A percentile compares a stretch with the other conserved stretches of the same genome.
Evolutionary conservation across 495 filamentous ascomycete genomes (phyloP).

Genomic region (Pseudomonodictys pantanalensis): DNA sequence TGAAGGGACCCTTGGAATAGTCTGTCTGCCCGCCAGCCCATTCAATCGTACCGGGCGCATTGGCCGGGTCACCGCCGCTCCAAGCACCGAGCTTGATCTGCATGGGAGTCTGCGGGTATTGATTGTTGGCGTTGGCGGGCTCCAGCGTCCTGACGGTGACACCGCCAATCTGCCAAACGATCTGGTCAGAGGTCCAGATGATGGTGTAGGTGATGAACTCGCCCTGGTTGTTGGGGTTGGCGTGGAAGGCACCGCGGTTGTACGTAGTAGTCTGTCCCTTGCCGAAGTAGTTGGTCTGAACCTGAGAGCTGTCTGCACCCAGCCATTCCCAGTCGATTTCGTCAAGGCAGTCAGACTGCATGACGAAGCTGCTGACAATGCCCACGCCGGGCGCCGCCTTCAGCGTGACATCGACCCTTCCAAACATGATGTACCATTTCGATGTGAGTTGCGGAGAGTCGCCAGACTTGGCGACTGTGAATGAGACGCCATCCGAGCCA

Average conservation of each 20-base stretch:
- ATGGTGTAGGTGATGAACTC: slow-evolving; percentile 86
- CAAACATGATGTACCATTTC: slow-evolving; percentile 74
- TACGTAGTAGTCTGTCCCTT: slow-evolving; percentile 76
- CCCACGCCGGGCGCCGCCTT: slow-evolving; percentile 62
- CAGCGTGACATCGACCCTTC: slow-evolving; percentile 56
- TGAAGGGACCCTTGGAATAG: slow-evolving; percentile 75
- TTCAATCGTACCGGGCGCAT: slow-evolving; percentile 72
- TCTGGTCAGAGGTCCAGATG: slow-evolving; percentile 73
- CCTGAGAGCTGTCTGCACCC: slow-evolving; percentile 58
- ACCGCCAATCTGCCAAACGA: slow-evolving; percentile 81
- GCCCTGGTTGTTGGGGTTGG: slow-evolving; percentile 56
- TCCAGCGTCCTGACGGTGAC: slow-evolving; percentile 64
- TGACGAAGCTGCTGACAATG: slow-evolving; percentile 80
- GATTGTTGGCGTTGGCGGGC: slow-evolving; percentile 58
- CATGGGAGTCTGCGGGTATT: slow-evolving; percentile 92
- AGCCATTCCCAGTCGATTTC: slow-evolving; percentile 94
- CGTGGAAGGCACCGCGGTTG: slow-evolving; percentile 66
- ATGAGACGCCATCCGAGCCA: slow-evolving; percentile 70
- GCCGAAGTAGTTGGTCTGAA: slow-evolving; percentile 92
- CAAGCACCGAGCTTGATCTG: slow-evolving; percentile 81
- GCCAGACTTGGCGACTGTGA: slow-evolving; percentile 78
- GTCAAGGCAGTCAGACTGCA: slow-evolving; percentile 87
- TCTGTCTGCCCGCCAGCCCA: slow-evolving; percentile 86
- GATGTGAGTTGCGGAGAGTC: slow-evolving; percentile 80
- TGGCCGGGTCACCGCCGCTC: slow-evolving; percentile 76